Percentiles rank a stretch among this genome's conserved stretches.
Conservation (phyloP, 768 basidiomycete species). For the Glaciozyma antarctica region DNA sequence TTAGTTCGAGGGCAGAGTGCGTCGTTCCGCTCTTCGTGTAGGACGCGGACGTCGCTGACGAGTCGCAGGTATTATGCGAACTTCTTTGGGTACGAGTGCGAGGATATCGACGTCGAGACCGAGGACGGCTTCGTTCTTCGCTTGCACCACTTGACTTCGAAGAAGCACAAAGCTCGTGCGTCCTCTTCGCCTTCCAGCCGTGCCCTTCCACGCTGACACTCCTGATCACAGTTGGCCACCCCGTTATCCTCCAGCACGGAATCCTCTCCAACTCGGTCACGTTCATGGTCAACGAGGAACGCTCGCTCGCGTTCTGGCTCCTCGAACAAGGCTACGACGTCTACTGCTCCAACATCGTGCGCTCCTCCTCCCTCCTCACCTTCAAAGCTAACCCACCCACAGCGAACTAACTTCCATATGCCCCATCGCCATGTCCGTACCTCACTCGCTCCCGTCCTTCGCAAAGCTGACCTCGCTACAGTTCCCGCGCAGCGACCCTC, state of each 20-base stretch:
- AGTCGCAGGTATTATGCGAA: constrained; percentile 15
- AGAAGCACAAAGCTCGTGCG: constrained; percentile 23
- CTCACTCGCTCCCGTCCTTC: background rate
- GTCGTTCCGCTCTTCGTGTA: background rate
- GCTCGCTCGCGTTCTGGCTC: constrained; percentile 46
- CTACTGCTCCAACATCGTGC: constrained; percentile 13
- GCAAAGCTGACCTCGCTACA: background rate
- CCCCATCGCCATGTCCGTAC: constrained; percentile 33
- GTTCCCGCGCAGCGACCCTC: constrained; percentile 15
- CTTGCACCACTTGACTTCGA: constrained; percentile 18
- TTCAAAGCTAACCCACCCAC: constrained; percentile 40
- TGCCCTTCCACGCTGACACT: background rate
- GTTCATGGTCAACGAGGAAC: constrained; percentile 44
- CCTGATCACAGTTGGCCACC: constrained; percentile 33
- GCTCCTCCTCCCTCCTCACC: constrained; percentile 37
- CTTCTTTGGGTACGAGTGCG: constrained; percentile 41
- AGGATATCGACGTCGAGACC: constrained; percentile 44
- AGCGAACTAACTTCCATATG: constrained; percentile 45
- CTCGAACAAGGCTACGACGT: constrained; percentile 39
- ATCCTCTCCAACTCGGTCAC: constrained; percentile 25
- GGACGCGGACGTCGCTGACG: background rate
- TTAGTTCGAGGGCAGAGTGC: constrained; percentile 40
- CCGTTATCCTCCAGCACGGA: constrained; percentile 45
- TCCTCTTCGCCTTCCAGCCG: background rate
- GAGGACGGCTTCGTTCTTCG: constrained; percentile 44